Evolutionary conservation across 768 basidiomycete species (phyloP).

Genomic region (Pleurotus djamor): DNA sequence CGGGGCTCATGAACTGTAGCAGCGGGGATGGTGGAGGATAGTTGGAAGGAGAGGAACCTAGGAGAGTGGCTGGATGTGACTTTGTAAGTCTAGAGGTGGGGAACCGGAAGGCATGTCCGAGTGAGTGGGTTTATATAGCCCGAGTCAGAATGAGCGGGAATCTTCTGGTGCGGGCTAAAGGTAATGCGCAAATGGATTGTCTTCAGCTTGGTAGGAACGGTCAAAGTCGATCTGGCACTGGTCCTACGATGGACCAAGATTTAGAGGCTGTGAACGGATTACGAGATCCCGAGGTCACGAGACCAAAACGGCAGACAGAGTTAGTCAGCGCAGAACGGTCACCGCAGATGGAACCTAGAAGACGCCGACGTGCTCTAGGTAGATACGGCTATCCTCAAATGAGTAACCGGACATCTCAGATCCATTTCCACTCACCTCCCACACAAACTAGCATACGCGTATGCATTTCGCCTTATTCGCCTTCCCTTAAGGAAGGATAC

Average conservation of each 20-base stretch:
- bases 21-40: not conserved
- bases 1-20: conserved; percentile 1
- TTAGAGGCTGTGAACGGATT: not conserved
- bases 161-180: conserved; percentile 3
- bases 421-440: not conserved
- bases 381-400: not conserved
- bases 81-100: conserved; percentile 1
- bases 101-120: conserved; percentile 3
- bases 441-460: not conserved
- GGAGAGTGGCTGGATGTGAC: not conserved
- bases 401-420: not conserved
- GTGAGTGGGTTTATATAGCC: conserved; percentile 3
- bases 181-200: not conserved
- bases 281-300: not conserved
- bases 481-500: not conserved
- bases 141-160: conserved; percentile 1
- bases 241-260: not conserved
- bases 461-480: not conserved
- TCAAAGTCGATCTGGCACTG: not conserved
- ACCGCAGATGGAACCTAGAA: not conserved
- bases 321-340: not conserved
- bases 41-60: not conserved
- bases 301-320: not conserved
- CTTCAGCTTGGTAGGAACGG: not conserved
- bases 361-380: not conserved